Base-by-base conservation (phyloP, 495 filamentous ascomycete genomes). In the Xylona heveae region DNA sequence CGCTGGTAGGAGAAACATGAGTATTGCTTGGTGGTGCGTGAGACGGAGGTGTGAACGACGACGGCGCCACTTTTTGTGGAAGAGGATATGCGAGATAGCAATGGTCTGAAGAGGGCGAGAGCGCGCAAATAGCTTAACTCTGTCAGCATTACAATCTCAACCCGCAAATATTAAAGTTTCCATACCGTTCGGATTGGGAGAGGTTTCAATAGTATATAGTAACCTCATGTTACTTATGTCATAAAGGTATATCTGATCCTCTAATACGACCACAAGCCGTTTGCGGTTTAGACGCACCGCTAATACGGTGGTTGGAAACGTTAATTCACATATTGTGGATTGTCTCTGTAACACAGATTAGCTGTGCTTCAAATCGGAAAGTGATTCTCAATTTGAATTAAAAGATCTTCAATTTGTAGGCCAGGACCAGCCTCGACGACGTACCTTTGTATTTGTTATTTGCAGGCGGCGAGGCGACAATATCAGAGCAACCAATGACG, bases 171-270 rank as follows among this genome's bases (percentile, higher is more conserved):
- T n/a, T n/a, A n/a, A n/a, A n/a, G n/a, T n/a, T n/a, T 7, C 6
- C 49, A 39, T 71, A 77, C 73, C 74, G 41, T 70, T 68, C 1
- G 82, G 78, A 43, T 95, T 95, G 10, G 85, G 83, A 3, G 83
- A 91, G 6, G 85, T 95, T 36, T 81, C 74, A 26, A 92, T 84
- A 2, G 78, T 92, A 40, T 78, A 71, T 16, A 93, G 59, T 21
- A 94, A 62, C 45, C 75, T 83, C 88, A 97, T 97, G 44, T 92
- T 95, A 46, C 82, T 77, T 33, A 97, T 94, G 49, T 95, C 88
- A 53, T 97, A 97, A 21, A 97, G 62, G 52, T 93, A 97, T 38
- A 95, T 91, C 47, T 91, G 74, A 36, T 91, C 79, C 47, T 95
- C 88, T 24, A 95, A 59, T 2, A 95, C 73, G 6, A 95, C 83